Base-by-base conservation (phyloP, 1,284 basidiomycete genomes). In the Flammula alnicola region DNA sequence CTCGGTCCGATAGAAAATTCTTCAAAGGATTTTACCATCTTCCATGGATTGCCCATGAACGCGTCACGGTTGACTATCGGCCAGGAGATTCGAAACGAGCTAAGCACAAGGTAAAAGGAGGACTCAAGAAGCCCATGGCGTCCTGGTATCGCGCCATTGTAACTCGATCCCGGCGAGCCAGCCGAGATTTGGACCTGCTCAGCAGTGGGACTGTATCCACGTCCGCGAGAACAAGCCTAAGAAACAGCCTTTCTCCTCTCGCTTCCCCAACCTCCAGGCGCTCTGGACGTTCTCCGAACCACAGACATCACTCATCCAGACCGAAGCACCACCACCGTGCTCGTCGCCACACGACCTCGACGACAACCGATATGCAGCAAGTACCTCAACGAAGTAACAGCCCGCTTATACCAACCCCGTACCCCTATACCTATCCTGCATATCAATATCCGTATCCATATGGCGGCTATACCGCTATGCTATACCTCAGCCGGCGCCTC, bases 51-150 rank as follows among this genome's bases (percentile, higher is more conserved):
- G 65, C 70, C 7, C 58, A 58, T 1, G 67, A 72, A 22, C 63
- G 73, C 12, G 63, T 74, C 22, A 73, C 72, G 1, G 61, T 65
- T 11, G 73, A 75, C 53, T 75, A 72, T 48, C 59, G 64, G 11
- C 70, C 70, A 20, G 62, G 52, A 9, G 62, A 59, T 26, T 63
- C 63, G 5, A 54, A 57, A 45, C 52, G 61, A 7, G 66, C 64
- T 12, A 59, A 61, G 38, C 53, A 51, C 5, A 60, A 55, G 23
- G 47, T 58, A 11, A 62, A 61, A 38, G 55, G 54, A 4, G 42
- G 46, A 3, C 26, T 62, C 33, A 69, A 69, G 49, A 70, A 67
- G 47, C 65, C 68, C 1, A 60, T 67, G 61, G 49, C 65, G 5
- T 69, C 69, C 1, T 72, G 70, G 70, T 72, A 72, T 44, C 52